phyloP scores from a whole-genome alignment of 371 early-diverging fungal species.

The Syncephalastrum monosporum region DNA sequence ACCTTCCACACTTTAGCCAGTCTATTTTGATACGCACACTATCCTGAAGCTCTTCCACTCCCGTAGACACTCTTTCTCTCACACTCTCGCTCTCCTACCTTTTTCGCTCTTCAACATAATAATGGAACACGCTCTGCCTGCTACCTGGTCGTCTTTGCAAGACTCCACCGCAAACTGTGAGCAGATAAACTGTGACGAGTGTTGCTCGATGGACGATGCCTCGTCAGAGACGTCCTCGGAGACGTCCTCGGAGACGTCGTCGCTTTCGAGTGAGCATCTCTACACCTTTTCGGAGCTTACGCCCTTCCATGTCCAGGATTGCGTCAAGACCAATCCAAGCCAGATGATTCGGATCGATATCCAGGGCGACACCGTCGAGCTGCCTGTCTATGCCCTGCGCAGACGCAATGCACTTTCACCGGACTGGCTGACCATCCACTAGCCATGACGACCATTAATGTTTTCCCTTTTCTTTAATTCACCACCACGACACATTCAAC shows the following conservation, averaged over 20 bases:
- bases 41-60: too few species aligned
- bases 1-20: neutral
- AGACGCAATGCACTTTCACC: constrained; percentile 17
- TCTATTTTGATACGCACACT: too few species aligned
- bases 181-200: too few species aligned
- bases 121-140: too few species aligned
- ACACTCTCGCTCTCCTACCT: too few species aligned
- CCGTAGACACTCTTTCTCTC: too few species aligned
- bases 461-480: neutral
- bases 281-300: constrained; percentile 6
- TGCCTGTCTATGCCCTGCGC: constrained; percentile 17
- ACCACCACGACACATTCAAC: neutral
- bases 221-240: too few species aligned
- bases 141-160: too few species aligned
- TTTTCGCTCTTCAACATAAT: too few species aligned
- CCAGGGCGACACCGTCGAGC: constrained; percentile 14
- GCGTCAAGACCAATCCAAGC: constrained; percentile 19
- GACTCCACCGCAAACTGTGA: too few species aligned
- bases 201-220: too few species aligned
- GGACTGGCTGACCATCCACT: neutral
- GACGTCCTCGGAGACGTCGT: neutral
- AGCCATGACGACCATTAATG: neutral
- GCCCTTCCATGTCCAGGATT: constrained; percentile 17
- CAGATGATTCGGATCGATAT: constrained; percentile 19
- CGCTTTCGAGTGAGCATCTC: neutral